Base-by-base conservation (phyloP, 495 filamentous ascomycete species). In the Tuber brumale region DNA sequence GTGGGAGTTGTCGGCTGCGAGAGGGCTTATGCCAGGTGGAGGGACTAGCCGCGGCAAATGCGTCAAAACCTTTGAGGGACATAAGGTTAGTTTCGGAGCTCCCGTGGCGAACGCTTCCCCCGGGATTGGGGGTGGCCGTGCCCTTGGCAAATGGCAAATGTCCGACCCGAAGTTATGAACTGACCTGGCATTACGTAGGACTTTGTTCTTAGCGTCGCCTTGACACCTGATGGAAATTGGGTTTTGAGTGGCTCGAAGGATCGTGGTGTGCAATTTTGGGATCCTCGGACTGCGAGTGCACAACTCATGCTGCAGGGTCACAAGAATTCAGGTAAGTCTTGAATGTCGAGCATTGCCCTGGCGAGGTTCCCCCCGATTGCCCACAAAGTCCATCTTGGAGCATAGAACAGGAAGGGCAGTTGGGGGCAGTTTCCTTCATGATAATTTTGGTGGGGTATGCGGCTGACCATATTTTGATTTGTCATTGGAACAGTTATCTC, bases 271-370 rank as follows among this genome's bases (percentile, higher is more conserved):
- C 94, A 95, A 84, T 96, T 97, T 86, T 97, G 93, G 93, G 92
- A 96, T 82, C 92, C 94, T 21, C 88, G 90, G 81, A 95, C 92
- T 70, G 94, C 93, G 19, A 91, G 91, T 81, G 92, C 93, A 9
- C 93, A 96, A 84, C 89, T 97, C 85, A 95, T 95, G 93, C 89
- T 96, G 72, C 93, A 96, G 84, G 93, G 94, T 43, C 94, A 96
- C 84, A 95, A 95, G 86, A 95, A 96, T 85, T 94, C 92, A 44
- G 89, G 89, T 91, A 82, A 82, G 87, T 85, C 69, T 75, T 66
- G 27, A 31, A 18, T 31, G 6, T 61, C 31, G n/a, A 66, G 14
- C 57, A 16, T 66, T 39, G 23, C 70, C 76, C 70, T 71, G 61
- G 71, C 74, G 74, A 72, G n/a, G 41, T 43, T 76, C 77, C 12